phyloP scores from a whole-genome alignment of 2,329 filamentous ascomycete genomes.

The Coniochaeta hoffmannii region DNA sequence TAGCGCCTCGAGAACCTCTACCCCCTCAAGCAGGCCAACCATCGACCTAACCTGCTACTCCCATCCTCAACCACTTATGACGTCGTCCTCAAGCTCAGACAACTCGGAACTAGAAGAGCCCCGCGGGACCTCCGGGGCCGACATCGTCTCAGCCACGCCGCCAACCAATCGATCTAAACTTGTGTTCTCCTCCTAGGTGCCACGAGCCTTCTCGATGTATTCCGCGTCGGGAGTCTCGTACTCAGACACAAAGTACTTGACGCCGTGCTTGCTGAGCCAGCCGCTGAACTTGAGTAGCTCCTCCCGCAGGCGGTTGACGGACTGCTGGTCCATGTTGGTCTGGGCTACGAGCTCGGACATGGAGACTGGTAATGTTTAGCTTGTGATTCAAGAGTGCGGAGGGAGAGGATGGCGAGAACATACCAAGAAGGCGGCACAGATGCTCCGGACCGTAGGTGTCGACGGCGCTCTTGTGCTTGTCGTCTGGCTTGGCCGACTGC shows the following conservation, averaged over 20 bases:
- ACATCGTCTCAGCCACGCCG: too few species aligned
- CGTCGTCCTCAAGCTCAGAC: neutral
- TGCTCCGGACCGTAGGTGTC: constrained; percentile 94
- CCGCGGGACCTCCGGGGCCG: too few species aligned
- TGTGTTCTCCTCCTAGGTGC: constrained; percentile 22
- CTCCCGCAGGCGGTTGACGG: constrained; percentile 78
- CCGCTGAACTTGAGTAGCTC: constrained; percentile 80
- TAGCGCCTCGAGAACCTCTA: too few species aligned
- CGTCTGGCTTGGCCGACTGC: constrained; percentile 49
- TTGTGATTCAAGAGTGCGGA: neutral
- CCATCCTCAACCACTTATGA: too few species aligned
- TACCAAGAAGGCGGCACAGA: constrained; percentile 81
- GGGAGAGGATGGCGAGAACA: constrained; percentile 18
- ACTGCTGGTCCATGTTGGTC: constrained; percentile 95
- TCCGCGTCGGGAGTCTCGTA: constrained; percentile 68
- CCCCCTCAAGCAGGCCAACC: too few species aligned
- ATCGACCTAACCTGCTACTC: too few species aligned
- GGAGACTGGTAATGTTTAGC: constrained; percentile 50
- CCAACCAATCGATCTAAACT: neutral
- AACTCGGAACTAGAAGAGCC: too few species aligned
- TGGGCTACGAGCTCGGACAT: constrained; percentile 92
- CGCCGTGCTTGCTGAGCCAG: constrained; percentile 74
- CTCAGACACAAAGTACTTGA: constrained; percentile 68
- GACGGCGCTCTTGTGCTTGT: constrained; percentile 59
- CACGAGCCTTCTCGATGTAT: constrained; percentile 61